Evolutionary conservation across 2,329 filamentous ascomycete species (phyloP).

Genomic region (Fusarium incarnatum): DNA sequence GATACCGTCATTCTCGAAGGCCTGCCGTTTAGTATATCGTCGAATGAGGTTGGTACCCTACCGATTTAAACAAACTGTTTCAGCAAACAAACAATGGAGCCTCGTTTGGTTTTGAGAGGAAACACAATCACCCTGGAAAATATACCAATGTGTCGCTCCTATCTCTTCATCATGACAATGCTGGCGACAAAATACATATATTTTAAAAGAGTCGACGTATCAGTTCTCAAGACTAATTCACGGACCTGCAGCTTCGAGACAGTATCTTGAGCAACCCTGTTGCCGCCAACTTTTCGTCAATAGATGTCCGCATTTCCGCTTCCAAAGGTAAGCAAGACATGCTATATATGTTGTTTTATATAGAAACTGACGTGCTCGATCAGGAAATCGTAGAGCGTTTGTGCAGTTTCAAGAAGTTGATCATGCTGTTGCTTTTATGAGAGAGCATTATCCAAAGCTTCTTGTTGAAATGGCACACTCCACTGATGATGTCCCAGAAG

Average conservation of each 20-base stretch:
- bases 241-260: slow-evolving; percentile 51
- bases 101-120: slow-evolving; percentile 21
- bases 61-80: slow-evolving; percentile 30
- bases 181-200: slow-evolving; percentile 16
- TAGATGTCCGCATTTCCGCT: slow-evolving; percentile 56
- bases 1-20: slow-evolving; percentile 68
- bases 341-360: background rate
- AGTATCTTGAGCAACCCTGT: slow-evolving; percentile 51
- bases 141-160: slow-evolving; percentile 3
- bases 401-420: slow-evolving; percentile 56
- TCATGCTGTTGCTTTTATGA: slow-evolving; percentile 56
- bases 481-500: slow-evolving; percentile 55
- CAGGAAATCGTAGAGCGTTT: slow-evolving; percentile 57
- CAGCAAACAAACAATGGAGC: slow-evolving; percentile 8
- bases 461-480: slow-evolving; percentile 51
- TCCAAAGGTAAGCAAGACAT: slow-evolving; percentile 48
- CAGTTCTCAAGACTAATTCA: slow-evolving; percentile 45
- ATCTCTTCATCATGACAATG: slow-evolving; percentile 11
- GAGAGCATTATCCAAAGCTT: slow-evolving; percentile 57
- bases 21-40: slow-evolving; percentile 60
- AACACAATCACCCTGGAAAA: slow-evolving; percentile 13
- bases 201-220: slow-evolving; percentile 23
- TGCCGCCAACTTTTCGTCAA: slow-evolving; percentile 51
- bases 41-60: slow-evolving; percentile 62
- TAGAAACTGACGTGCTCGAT: slow-evolving; percentile 26